A percentile compares a stretch with the other conserved stretches of the same genome.
phyloP scores from a whole-genome alignment of 208 protist species.

The Leishmania martiniquensis region DNA sequence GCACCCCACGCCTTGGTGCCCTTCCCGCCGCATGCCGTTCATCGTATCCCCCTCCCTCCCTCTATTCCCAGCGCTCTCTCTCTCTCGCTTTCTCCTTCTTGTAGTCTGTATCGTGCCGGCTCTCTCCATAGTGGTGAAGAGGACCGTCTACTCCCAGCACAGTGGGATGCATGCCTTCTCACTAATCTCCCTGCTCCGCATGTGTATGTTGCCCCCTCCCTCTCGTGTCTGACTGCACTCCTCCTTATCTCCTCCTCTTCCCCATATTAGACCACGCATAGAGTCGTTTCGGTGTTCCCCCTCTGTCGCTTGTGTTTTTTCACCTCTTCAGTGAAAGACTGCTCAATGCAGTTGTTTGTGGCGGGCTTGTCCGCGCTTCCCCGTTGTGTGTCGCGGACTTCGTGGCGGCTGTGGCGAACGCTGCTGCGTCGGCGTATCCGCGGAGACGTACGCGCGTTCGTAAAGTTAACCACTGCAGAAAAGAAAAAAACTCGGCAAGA shows the following conservation, averaged over 20 bases:
- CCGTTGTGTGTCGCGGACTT: neutral
- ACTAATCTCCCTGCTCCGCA: neutral
- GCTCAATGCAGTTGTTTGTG: neutral
- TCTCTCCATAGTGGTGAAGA: neutral
- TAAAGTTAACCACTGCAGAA: no score
- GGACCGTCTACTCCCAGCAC: neutral
- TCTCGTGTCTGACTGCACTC: slow-evolving; percentile 1
- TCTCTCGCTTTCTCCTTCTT: neutral
- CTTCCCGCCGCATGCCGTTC: neutral
- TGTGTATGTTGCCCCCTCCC: neutral
- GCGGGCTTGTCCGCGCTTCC: neutral
- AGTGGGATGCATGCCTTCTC: neutral
- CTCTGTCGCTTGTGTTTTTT: neutral
- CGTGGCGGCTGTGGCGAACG: neutral
- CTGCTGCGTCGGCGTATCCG: neutral
- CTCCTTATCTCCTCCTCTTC: slow-evolving; percentile 11
- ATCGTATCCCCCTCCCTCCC: neutral
- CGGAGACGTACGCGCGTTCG: neutral
- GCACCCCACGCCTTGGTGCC: neutral
- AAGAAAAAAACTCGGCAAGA: neutral
- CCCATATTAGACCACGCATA: neutral
- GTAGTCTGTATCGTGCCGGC: neutral
- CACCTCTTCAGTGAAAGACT: neutral
- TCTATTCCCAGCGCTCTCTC: no score
- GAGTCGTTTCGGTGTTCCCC: neutral